Conservation (phyloP, 192 early-diverging fungal species). For the Backusella sp. region DNA sequence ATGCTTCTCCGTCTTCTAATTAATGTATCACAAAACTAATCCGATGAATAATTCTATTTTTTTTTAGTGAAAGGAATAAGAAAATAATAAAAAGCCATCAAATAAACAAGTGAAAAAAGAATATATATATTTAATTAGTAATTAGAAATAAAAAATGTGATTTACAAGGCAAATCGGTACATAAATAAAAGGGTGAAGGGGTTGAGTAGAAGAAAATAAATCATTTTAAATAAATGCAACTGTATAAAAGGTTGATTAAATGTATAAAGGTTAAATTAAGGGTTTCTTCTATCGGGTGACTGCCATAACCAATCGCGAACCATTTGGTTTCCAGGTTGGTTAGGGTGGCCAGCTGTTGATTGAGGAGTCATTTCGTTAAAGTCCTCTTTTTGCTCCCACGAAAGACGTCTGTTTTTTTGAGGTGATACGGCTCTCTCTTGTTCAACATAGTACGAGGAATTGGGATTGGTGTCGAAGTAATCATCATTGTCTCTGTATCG, state of each 20-base stretch:
- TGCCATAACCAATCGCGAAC: constrained; percentile 20
- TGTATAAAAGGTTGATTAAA: not conserved
- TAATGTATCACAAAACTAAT: not conserved
- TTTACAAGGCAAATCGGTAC: not conserved
- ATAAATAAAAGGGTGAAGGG: not conserved
- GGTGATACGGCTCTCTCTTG: not conserved
- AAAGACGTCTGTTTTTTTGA: constrained; percentile 4
- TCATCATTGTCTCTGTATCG: not conserved
- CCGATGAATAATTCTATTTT: constrained; percentile 65
- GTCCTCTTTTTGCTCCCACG: constrained; percentile 12
- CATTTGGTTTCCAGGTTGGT: not conserved
- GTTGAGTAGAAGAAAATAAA: not conserved
- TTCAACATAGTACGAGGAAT: constrained; percentile 2
- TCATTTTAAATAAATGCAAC: not conserved
- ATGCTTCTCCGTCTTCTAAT: not conserved
- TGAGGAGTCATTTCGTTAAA: not conserved
- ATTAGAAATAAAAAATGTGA: not conserved
- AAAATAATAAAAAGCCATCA: not conserved
- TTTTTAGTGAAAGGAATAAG: not conserved
- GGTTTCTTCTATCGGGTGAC: constrained; percentile 18
- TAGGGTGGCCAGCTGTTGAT: not conserved
- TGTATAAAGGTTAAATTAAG: not conserved
- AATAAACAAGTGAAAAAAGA: not conserved
- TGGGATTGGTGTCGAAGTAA: constrained; percentile 10
- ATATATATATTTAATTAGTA: constrained; percentile 9